Evolutionary conservation across 2,329 filamentous ascomycete genomes (phyloP).

Genomic region (Botryotinia globosa): DNA sequence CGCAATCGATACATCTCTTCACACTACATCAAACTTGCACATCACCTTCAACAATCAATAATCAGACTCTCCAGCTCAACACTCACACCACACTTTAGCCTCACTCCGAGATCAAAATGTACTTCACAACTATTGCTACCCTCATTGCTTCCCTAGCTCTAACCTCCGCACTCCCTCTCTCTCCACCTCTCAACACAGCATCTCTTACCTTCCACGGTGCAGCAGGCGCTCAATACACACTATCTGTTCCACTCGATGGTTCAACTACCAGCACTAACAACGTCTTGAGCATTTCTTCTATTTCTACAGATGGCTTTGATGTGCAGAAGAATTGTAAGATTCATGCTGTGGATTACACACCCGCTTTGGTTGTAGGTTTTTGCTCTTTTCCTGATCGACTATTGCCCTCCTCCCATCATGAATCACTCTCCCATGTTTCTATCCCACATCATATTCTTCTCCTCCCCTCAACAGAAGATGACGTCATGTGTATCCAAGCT

Average conservation of each 20-base stretch:
- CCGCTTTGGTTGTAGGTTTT: constrained; percentile 24
- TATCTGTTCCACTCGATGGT: constrained; percentile 30
- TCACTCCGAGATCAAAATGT: constrained; percentile 23
- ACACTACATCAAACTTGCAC: neutral
- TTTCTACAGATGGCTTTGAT: constrained; percentile 24
- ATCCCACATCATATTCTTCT: neutral
- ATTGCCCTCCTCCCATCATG: neutral
- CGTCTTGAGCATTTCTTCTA: constrained; percentile 21
- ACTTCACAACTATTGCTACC: constrained; percentile 25
- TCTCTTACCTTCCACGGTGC: constrained; percentile 32
- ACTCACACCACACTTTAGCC: neutral
- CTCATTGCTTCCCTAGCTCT: constrained; percentile 26
- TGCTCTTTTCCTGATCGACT: neutral
- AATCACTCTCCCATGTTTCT: neutral
- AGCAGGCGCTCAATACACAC: constrained; percentile 28
- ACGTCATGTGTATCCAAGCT: neutral
- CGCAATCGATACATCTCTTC: neutral
- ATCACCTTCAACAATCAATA: neutral
- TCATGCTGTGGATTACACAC: constrained; percentile 30
- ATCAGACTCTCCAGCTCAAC: neutral
- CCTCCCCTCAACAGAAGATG: neutral
- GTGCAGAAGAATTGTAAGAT: constrained; percentile 25
- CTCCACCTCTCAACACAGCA: constrained; percentile 6
- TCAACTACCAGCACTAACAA: constrained; percentile 23
- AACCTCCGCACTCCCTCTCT: constrained; percentile 24